Base-by-base conservation (phyloP, 108 stramenopile species). In the Seminavis robusta region DNA sequence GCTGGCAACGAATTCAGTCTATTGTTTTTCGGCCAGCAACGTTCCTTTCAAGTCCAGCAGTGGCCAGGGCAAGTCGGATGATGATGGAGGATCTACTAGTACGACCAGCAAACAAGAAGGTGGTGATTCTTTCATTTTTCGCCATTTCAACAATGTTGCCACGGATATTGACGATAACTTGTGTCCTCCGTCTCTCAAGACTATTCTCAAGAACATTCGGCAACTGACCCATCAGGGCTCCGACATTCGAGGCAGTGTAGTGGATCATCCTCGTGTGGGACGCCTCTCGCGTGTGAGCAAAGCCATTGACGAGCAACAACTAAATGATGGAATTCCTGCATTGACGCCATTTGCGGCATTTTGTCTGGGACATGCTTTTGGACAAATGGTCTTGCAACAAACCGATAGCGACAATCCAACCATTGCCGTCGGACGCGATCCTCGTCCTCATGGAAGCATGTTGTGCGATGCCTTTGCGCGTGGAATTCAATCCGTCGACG, bases 311-410 rank as follows among this genome's bases (percentile, higher is more conserved):
- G 28, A 1, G n/a, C 36, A 54, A 56, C 3, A 44, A 31, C 37
- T 55, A 5, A 15, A 20, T 10, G 26, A 40, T 20, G 52, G 32
- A 11, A 41, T 23, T 24, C 50, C 55, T 32, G 58, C 73, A n/a
- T 54, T 91, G 33, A 87, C 89, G 29, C 89, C 89, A 13, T 76
- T 91, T 47, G 85, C 85, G 0, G 76, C 81, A 5, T 66, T 83
- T 60, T 91, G 85, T 55, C 65, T 84, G 38, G 89, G 89, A 30
- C 71, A 49, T 45, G 77, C 77, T 24, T 77, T 79, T 67, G 81
- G 71, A 4, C 40, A 49, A 11, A 70, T 63, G 57, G 13, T 82
- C 13, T 25, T 44, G 40, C 39, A 61, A 1, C 45, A 63, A 11
- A 25, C 24, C 1, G 40, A 63, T 1, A 38, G 52, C 10, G 49